Percentiles rank a stretch among this genome's conserved stretches.
phyloP scores from a whole-genome alignment of 805 yeast species.

The Candida broadrunensis region DNA sequence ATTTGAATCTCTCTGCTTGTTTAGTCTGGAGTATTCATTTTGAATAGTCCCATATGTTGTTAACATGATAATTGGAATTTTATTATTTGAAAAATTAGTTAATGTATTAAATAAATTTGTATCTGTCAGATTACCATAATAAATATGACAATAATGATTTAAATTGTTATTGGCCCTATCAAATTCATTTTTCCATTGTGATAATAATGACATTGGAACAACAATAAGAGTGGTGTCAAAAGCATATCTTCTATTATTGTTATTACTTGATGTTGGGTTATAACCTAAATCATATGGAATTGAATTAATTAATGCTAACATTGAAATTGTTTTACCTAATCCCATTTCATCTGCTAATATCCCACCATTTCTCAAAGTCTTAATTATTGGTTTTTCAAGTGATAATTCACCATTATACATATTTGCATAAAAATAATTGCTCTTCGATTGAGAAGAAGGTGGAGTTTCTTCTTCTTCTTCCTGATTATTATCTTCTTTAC shows the following conservation, averaged over 20 bases:
- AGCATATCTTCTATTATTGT: constrained; percentile 47
- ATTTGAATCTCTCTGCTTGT: constrained; percentile 23
- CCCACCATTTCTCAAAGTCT: constrained; percentile 69
- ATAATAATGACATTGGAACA: constrained; percentile 86
- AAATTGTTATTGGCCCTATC: constrained; percentile 49
- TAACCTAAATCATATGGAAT: constrained; percentile 50
- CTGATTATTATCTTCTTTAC: neutral
- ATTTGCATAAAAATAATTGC: constrained; percentile 69
- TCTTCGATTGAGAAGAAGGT: neutral
- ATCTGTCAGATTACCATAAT: constrained; percentile 67
- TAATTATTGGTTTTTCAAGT: constrained; percentile 60
- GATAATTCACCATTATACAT: constrained; percentile 79
- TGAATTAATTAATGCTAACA: constrained; percentile 68
- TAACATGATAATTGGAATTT: constrained; percentile 66
- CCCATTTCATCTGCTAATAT: constrained; percentile 97
- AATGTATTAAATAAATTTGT: constrained; percentile 48
- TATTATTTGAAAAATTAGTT: constrained; percentile 23
- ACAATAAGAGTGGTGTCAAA: constrained; percentile 70
- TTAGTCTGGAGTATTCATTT: constrained; percentile 61
- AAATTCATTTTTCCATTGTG: constrained; percentile 90
- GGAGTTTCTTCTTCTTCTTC: neutral
- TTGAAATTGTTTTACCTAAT: constrained; percentile 86
- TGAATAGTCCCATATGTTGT: constrained; percentile 89
- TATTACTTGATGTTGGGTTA: neutral
- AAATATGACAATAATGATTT: constrained; percentile 51